A percentile compares a stretch with the other conserved stretches of the same genome.
Evolutionary conservation across 495 filamentous ascomycete genomes (phyloP).

Genomic region (Trichoderma asperelloides): DNA sequence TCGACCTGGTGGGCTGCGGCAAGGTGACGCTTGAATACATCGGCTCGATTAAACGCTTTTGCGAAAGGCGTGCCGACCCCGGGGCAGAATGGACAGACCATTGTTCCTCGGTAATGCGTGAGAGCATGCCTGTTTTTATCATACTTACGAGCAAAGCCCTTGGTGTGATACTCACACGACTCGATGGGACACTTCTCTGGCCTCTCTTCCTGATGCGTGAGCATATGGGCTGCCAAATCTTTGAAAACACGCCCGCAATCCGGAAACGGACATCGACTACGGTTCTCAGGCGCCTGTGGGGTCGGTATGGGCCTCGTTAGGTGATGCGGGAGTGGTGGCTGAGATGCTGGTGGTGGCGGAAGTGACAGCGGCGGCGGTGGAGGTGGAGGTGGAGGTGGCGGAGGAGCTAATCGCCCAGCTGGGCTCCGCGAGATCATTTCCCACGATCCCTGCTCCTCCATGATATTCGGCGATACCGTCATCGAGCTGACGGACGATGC

Average conservation of each 20-base stretch:
- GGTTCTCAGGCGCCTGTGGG: slow-evolving; percentile 44
- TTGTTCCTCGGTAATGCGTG: slow-evolving; percentile 98
- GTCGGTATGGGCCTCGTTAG: slow-evolving; percentile 2
- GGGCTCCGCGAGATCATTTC: neutral
- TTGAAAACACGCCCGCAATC: slow-evolving; percentile 91
- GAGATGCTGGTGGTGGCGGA: slow-evolving; percentile 30
- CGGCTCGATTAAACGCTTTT: slow-evolving; percentile 97
- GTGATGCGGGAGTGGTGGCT: slow-evolving; percentile 23
- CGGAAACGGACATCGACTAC: slow-evolving; percentile 64
- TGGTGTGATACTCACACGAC: slow-evolving; percentile 89
- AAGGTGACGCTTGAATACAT: slow-evolving; percentile 97
- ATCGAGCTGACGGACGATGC: slow-evolving; percentile 41
- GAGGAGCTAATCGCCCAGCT: neutral
- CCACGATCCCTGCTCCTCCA: slow-evolving; percentile 10
- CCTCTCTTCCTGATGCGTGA: slow-evolving; percentile 88
- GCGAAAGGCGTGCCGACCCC: slow-evolving; percentile 85
- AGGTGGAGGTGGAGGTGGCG: neutral
- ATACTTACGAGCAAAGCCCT: slow-evolving; percentile 95
- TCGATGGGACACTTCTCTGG: slow-evolving; percentile 95
- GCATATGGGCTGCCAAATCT: slow-evolving; percentile 89
- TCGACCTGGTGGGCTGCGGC: slow-evolving; percentile 92
- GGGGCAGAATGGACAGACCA: slow-evolving; percentile 98
- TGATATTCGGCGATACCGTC: slow-evolving; percentile 47
- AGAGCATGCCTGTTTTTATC: slow-evolving; percentile 98
- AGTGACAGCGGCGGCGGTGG: slow-evolving; percentile 7